Evolutionary conservation across 257 asterid species (phyloP).

Genomic region (Fraxinus excelsior): DNA sequence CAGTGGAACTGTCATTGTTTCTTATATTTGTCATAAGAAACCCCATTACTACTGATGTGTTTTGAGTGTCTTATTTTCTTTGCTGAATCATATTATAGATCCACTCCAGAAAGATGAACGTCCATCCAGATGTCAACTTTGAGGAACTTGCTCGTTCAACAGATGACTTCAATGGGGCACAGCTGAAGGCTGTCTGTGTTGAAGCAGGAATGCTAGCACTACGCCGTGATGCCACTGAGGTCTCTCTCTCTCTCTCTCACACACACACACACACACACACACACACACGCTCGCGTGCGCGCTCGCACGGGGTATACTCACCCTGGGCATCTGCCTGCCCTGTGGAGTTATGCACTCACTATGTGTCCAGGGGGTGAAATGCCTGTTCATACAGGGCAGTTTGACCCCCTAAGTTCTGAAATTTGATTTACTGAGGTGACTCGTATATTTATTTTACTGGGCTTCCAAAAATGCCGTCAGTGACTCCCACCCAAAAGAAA

Average conservation of each 20-base stretch:
- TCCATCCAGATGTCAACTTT: conserved; percentile 91
- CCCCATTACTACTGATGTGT: neutral
- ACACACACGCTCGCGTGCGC: too few relatives aligned
- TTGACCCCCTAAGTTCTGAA: neutral
- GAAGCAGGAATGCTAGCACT: conserved; percentile 99
- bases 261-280: neutral
- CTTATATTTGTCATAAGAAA: neutral
- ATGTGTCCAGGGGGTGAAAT: too few relatives aligned
- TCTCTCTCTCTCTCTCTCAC: conserved; percentile 27
- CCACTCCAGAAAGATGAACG: conserved; percentile 97
- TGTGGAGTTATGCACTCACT: neutral
- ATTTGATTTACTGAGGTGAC: neutral
- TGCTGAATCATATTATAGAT: conserved; percentile 45
- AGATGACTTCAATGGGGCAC: conserved; percentile 97
- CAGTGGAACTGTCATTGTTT: neutral
- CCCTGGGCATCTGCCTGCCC: neutral
- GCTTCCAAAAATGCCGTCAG: neutral
- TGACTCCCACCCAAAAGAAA: neutral
- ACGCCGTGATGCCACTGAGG: conserved; percentile 98
- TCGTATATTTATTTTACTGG: too few relatives aligned
- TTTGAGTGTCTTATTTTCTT: neutral
- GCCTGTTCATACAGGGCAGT: neutral
- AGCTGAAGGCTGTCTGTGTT: conserved; percentile 93
- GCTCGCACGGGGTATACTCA: fast-evolving
- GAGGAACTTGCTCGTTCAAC: conserved; percentile 99